phyloP scores from a whole-genome alignment of 2,329 filamentous ascomycete species.

The Neoarthrinium moseri region DNA sequence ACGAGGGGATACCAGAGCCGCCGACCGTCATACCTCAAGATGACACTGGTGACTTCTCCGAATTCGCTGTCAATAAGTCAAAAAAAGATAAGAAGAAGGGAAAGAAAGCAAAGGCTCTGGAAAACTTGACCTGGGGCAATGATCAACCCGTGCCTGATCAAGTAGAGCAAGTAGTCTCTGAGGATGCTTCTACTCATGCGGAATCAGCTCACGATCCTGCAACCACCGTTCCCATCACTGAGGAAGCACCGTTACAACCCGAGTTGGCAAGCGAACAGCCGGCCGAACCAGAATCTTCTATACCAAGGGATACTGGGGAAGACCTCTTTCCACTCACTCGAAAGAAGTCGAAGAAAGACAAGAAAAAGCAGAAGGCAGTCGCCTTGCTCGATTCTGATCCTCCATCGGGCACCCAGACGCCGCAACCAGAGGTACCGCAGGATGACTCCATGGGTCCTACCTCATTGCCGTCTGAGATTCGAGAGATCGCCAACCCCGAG shows the following conservation, averaged over 20 bases:
- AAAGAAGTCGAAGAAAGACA: constrained; percentile 18
- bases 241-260: not conserved
- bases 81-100: constrained; percentile 31
- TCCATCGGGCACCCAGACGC: constrained; percentile 12
- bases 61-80: constrained; percentile 23
- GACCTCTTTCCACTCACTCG: constrained; percentile 24
- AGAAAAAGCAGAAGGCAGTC: constrained; percentile 33
- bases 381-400: constrained; percentile 20
- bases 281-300: not conserved
- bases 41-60: constrained; percentile 13
- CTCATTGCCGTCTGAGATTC: not conserved
- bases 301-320: constrained; percentile 17
- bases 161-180: not conserved
- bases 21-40: not conserved
- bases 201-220: not conserved
- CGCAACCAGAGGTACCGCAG: constrained; percentile 9
- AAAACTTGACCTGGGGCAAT: constrained; percentile 7
- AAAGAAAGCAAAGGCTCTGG: constrained; percentile 13
- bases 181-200: not conserved
- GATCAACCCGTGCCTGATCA: not conserved
- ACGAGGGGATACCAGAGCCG: not conserved
- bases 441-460: constrained; percentile 11
- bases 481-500: not conserved
- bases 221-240: not conserved
- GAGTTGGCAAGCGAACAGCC: not conserved